phyloP scores from a whole-genome alignment of 208 protist species.

The Crithidia brevicula region DNA sequence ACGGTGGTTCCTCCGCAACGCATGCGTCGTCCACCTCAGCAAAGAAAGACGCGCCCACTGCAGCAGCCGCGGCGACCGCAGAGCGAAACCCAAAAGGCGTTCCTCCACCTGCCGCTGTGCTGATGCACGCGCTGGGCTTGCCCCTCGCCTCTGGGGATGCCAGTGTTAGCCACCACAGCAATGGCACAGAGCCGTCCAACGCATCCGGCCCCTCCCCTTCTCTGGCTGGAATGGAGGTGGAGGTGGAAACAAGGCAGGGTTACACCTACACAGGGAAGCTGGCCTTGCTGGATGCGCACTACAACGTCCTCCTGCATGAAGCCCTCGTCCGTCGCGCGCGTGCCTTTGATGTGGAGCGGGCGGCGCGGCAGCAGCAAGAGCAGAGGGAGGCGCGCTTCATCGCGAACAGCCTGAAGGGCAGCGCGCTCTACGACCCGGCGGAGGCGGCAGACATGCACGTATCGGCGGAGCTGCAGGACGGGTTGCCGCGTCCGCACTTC shows the following conservation, averaged over 20 bases:
- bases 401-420: conserved; percentile 21
- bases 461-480: conserved; percentile 28
- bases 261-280: conserved; percentile 83
- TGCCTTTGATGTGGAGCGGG: conserved; percentile 64
- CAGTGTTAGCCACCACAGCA: not conserved
- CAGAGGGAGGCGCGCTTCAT: conserved; percentile 24
- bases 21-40: not conserved
- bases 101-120: conserved; percentile 33
- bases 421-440: not conserved
- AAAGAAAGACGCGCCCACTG: not conserved
- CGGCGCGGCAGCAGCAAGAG: conserved; percentile 24
- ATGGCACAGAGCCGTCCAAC: too few relatives aligned
- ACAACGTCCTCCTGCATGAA: conserved; percentile 76
- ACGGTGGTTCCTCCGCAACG: not conserved
- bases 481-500: conserved; percentile 56
- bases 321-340: conserved; percentile 63
- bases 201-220: not conserved
- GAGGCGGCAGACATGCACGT: not conserved
- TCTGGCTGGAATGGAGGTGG: conserved; percentile 42
- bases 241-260: conserved; percentile 85
- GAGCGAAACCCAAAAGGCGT: conserved; percentile 5
- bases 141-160: not conserved
- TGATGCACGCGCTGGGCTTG: conserved; percentile 29
- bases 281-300: conserved; percentile 63
- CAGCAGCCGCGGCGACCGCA: not conserved